Evolutionary conservation across 2,329 filamentous ascomycete species (phyloP), one percentile per base, ranked within the genome.

Genomic region (Monilinia aucupariae): DNA sequence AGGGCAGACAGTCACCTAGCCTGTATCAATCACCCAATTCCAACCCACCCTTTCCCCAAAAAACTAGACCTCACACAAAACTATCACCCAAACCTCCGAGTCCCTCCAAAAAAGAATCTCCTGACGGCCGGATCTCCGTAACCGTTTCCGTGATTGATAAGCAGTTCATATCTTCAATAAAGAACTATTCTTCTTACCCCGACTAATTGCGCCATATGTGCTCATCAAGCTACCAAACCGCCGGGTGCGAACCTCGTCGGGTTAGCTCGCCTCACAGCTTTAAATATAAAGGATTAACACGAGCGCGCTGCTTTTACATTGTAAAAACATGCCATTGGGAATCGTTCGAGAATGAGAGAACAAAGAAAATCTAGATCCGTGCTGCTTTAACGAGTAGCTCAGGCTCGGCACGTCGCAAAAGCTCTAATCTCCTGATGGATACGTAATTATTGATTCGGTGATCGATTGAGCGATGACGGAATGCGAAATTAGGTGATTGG

Each of bases 301-400:
- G 12, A 20, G 20, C 43, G 13, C 41, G 41, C 41, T 58, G 54
- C 54, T 58, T 58, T 58, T 47, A 17, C 30, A 47, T 10, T 0
- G n/a, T 30, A 0, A 7, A 58, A 45, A 47, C 20, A 3, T 47
- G 30, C 4, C 12, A 20, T 7, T 41, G 47, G 27, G 27, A 47
- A 58, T 15, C 3, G 41, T 9, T 45, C 41, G 54, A 41, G 41
- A 47, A 58, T 58, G 34, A 58, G 41, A 58, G 54, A 20, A 58
- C 30, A 58, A 48, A 58, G 54, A 8, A 47, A 2, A 4, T 37
- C 25, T 58, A 58, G 13, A 20, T 2, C 12, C 13, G 20, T 58
- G 54, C 54, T 47, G 41, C 27, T 58, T 37, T 47, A 34, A 22
- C 2, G 13, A 8, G n/a, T 13, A 34, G 1, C n/a, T 37, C 5